A percentile compares a stretch with the other conserved stretches of the same genome.
Evolutionary conservation across 768 basidiomycete genomes (phyloP).

Genomic region (Lactifluus subvellereus): DNA sequence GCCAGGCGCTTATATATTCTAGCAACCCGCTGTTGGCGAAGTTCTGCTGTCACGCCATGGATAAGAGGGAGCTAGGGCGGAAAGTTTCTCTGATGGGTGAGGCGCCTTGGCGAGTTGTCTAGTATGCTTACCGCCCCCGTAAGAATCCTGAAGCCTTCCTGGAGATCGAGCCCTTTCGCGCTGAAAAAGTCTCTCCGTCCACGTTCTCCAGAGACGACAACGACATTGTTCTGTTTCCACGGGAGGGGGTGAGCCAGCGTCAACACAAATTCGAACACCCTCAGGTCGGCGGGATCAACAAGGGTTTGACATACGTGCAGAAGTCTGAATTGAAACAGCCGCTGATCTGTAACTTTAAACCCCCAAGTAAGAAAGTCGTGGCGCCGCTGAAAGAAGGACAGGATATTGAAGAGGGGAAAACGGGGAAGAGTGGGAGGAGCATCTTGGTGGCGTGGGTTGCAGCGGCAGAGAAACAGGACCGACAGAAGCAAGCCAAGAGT

Average conservation of each 20-base stretch:
- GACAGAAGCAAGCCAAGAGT: slow-evolving; percentile 27
- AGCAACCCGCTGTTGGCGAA: slow-evolving; percentile 54
- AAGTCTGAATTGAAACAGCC: slow-evolving; percentile 64
- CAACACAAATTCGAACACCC: slow-evolving; percentile 3
- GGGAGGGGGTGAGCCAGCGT: slow-evolving; percentile 17
- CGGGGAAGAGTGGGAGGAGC: slow-evolving; percentile 51
- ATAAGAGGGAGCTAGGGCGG: slow-evolving; percentile 62
- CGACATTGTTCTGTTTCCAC: slow-evolving; percentile 54
- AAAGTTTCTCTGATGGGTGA: slow-evolving; percentile 4
- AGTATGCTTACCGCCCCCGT: slow-evolving; percentile 58
- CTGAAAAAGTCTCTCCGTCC: slow-evolving; percentile 66
- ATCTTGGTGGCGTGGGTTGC: slow-evolving; percentile 31
- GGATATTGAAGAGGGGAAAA: slow-evolving; percentile 49
- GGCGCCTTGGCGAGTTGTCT: background rate
- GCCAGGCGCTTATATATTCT: slow-evolving; percentile 69
- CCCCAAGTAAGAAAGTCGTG: slow-evolving; percentile 72
- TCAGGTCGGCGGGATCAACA: slow-evolving; percentile 5
- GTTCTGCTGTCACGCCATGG: slow-evolving; percentile 65
- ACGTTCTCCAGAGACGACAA: slow-evolving; percentile 70
- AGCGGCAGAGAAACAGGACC: slow-evolving; percentile 2
- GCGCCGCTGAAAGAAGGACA: slow-evolving; percentile 62
- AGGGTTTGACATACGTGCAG: slow-evolving; percentile 45
- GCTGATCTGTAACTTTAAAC: slow-evolving; percentile 60
- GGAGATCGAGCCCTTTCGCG: slow-evolving; percentile 65
- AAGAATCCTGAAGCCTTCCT: slow-evolving; percentile 73